These are phyloP conservation scores for Harringtonia lauricola DNA, from an alignment of 2,329 filamentous ascomycete genomes.

Conservation along the genomic window DNA sequence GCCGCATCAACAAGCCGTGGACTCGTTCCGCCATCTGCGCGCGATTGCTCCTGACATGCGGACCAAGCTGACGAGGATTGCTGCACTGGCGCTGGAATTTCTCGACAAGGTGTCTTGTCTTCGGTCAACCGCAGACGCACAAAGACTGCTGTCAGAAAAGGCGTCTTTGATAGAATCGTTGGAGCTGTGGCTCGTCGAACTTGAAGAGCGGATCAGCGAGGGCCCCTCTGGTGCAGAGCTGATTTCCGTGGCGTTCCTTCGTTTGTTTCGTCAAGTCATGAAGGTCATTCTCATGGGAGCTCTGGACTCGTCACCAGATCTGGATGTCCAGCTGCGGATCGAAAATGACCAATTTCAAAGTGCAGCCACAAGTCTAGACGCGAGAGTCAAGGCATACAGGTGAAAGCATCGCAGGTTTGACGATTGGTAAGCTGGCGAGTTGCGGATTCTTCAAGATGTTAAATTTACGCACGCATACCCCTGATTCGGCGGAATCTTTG, in stretches of 20 bases:
- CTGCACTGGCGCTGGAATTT: slow-evolving; percentile 20
- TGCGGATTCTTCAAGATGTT: too few relatives aligned
- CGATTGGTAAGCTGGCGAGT: too few relatives aligned
- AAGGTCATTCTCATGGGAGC: slow-evolving; percentile 22
- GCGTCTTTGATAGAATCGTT: slow-evolving; percentile 19
- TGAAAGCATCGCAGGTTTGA: too few relatives aligned
- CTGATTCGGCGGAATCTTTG: too few relatives aligned
- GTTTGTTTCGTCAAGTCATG: slow-evolving; percentile 22
- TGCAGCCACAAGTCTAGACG: slow-evolving; percentile 17
- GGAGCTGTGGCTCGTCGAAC: slow-evolving; percentile 20
- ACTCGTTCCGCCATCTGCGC: slow-evolving; percentile 12
- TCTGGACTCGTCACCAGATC: slow-evolving; percentile 18
- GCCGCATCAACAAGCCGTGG: slow-evolving; percentile 12
- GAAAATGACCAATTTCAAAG: slow-evolving; percentile 21
- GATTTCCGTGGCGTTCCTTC: slow-evolving; percentile 23
- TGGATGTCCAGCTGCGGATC: slow-evolving; percentile 15
- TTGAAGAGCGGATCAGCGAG: too few relatives aligned
- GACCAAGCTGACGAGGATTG: slow-evolving; percentile 21
- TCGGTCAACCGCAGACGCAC: slow-evolving; percentile 13
- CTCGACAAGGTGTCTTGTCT: slow-evolving; percentile 19
- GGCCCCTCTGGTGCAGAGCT: slow-evolving; percentile 16
- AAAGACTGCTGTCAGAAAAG: slow-evolving; percentile 19
- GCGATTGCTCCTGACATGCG: slow-evolving; percentile 25
- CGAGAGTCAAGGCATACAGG: slow-evolving; percentile 21
- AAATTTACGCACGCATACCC: too few relatives aligned